Evolutionary conservation across 768 basidiomycete genomes (phyloP).

Genomic region (Leccinum aurantiacum): DNA sequence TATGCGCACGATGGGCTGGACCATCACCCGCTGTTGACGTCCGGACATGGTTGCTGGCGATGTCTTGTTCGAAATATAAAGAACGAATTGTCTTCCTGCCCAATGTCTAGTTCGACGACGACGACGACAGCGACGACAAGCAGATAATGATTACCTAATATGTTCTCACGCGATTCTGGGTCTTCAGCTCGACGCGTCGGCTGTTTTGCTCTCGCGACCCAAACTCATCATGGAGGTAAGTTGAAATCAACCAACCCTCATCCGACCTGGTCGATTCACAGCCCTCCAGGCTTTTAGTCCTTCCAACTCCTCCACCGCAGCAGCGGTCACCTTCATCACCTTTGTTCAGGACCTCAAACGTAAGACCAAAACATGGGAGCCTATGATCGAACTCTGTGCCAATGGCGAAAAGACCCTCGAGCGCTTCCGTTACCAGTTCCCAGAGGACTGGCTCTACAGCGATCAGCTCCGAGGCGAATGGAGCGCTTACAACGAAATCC

Average conservation of each 20-base stretch:
- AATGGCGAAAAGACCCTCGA: constrained; percentile 97
- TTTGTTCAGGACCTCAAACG: constrained; percentile 99
- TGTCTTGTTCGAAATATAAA: constrained; percentile 1
- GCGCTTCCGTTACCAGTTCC: constrained; percentile 95
- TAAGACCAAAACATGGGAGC: constrained; percentile 94
- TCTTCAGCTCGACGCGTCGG: constrained; percentile 21
- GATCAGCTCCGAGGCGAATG: constrained; percentile 98
- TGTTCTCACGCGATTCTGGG: constrained; percentile 19
- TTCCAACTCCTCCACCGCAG: constrained; percentile 91
- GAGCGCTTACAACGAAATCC: constrained; percentile 97
- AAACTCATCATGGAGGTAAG: constrained; percentile 30
- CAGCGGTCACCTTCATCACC: constrained; percentile 98
- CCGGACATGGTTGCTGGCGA: constrained; percentile 68
- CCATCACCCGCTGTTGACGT: constrained; percentile 96
- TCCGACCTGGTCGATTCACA: constrained; percentile 5
- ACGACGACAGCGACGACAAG: not conserved
- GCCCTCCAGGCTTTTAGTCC: constrained; percentile 61
- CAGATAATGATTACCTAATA: constrained; percentile 20
- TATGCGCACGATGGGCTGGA: constrained; percentile 98
- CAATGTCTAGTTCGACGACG: constrained; percentile 1
- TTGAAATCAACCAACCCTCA: not conserved
- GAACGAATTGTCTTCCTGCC: too few species aligned
- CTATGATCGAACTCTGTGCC: constrained; percentile 92
- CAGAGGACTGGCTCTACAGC: constrained; percentile 96
- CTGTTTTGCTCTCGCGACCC: constrained; percentile 19